Percentiles rank a stretch among this genome's conserved stretches.
Evolutionary conservation across 2,329 filamentous ascomycete species (phyloP).

Genomic region (Phaeosphaeria sp.): DNA sequence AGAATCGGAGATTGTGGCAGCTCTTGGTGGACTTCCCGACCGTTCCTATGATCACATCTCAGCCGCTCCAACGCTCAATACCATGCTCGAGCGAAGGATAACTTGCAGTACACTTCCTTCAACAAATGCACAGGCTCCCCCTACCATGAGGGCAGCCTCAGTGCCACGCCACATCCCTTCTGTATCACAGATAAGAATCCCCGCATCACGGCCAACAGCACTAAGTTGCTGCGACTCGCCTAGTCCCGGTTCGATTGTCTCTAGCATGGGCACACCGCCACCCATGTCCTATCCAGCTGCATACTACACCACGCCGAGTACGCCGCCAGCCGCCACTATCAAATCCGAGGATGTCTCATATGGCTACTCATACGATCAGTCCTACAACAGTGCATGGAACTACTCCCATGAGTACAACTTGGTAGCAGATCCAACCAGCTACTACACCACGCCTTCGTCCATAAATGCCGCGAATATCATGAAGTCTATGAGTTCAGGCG

Average conservation of each 20-base stretch:
- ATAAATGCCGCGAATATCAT: constrained; percentile 55
- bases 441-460: constrained; percentile 44
- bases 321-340: constrained; percentile 26
- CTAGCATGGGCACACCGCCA: constrained; percentile 41
- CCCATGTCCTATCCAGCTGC: constrained; percentile 28
- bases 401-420: constrained; percentile 27
- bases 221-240: constrained; percentile 35
- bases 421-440: constrained; percentile 17
- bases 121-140: constrained; percentile 24
- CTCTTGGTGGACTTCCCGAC: constrained; percentile 32
- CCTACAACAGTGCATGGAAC: constrained; percentile 29
- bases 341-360: constrained; percentile 33
- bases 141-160: constrained; percentile 18
- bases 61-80: constrained; percentile 31
- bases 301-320: constrained; percentile 28
- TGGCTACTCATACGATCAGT: constrained; percentile 32
- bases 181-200: constrained; percentile 29
- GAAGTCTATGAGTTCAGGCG: constrained; percentile 50
- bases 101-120: constrained; percentile 27
- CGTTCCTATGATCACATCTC: constrained; percentile 37
- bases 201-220: constrained; percentile 25
- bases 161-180: constrained; percentile 26
- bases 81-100: constrained; percentile 41
- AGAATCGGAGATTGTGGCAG: constrained; percentile 59
- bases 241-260: constrained; percentile 42